These are phyloP conservation scores for Fomitopsis palustris DNA, from an alignment of 1,284 basidiomycete species.

Conservation along the genomic window DNA sequence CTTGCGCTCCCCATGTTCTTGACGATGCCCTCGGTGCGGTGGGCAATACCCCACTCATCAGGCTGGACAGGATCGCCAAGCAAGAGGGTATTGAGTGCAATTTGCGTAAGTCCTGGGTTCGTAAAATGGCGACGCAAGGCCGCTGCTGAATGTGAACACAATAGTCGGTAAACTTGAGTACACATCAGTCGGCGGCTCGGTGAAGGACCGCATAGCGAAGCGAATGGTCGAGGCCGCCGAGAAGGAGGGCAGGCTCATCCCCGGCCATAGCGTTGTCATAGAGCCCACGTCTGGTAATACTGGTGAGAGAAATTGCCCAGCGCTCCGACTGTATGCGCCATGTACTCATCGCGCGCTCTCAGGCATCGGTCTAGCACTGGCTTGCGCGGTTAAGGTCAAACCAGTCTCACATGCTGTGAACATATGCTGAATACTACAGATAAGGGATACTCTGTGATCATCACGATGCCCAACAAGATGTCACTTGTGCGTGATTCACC, in stretches of 20 bases:
- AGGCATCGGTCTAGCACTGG: constrained; percentile 91
- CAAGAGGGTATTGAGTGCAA: constrained; percentile 86
- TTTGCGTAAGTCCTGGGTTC: constrained; percentile 59
- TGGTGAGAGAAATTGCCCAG: constrained; percentile 47
- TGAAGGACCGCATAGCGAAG: constrained; percentile 96
- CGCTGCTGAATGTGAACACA: not conserved
- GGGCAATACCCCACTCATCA: constrained; percentile 88
- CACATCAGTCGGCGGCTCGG: constrained; percentile 88
- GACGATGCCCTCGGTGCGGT: constrained; percentile 81
- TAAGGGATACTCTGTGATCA: constrained; percentile 90
- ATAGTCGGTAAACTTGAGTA: constrained; percentile 90
- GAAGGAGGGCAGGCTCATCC: constrained; percentile 79
- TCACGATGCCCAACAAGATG: constrained; percentile 97
- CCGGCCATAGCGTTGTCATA: constrained; percentile 89
- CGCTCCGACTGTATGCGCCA: too few relatives aligned
- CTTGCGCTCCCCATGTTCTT: constrained; percentile 46
- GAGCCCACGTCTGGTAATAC: constrained; percentile 95
- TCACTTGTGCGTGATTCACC: constrained; percentile 51
- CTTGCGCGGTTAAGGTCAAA: constrained; percentile 86
- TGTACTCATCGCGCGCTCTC: not conserved
- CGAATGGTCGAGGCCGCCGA: constrained; percentile 97
- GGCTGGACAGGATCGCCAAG: constrained; percentile 77
- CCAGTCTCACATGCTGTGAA: constrained; percentile 13
- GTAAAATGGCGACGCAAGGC: not conserved
- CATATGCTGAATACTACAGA: constrained; percentile 74